phyloP scores from a whole-genome alignment of 371 early-diverging fungal species.

The Globomyces sp. region DNA sequence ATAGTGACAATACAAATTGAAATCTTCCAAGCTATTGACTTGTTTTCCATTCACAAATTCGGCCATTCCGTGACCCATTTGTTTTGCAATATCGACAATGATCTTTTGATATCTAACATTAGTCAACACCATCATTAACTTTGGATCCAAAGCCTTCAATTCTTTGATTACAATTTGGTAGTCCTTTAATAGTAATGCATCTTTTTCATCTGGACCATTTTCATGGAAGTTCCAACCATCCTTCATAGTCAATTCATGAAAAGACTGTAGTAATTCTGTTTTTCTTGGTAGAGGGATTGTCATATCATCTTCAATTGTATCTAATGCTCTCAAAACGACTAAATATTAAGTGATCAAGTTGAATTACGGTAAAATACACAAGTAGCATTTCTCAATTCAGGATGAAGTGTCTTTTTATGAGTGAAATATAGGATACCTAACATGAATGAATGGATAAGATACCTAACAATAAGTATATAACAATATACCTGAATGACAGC shows the following conservation, averaged over 20 bases:
- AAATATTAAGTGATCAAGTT: not conserved
- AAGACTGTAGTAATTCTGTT: slow-evolving; percentile 67
- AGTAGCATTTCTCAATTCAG: slow-evolving; percentile 62
- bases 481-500: slow-evolving; percentile 74
- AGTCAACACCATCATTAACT: not conserved
- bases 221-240: slow-evolving; percentile 85
- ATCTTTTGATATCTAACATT: slow-evolving; percentile 61
- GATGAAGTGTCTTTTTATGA: slow-evolving; percentile 64
- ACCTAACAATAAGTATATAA: too few relatives aligned
- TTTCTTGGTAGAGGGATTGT: slow-evolving; percentile 76
- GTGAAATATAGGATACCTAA: too few relatives aligned
- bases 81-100: slow-evolving; percentile 85
- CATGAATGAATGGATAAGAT: not conserved
- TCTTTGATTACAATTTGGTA: slow-evolving; percentile 88
- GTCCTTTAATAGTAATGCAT: slow-evolving; percentile 79
- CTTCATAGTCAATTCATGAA: slow-evolving; percentile 76
- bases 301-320: slow-evolving; percentile 99
- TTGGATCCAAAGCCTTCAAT: slow-evolving; percentile 73
- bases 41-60: slow-evolving; percentile 71
- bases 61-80: slow-evolving; percentile 96
- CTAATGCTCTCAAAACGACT: slow-evolving; percentile 85
- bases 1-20: slow-evolving; percentile 95
- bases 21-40: slow-evolving; percentile 78
- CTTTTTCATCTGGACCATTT: slow-evolving; percentile 91
- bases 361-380: slow-evolving; percentile 77